Base-by-base conservation (phyloP, 2,329 filamentous ascomycete species). In the Samsoniella hepiali region DNA sequence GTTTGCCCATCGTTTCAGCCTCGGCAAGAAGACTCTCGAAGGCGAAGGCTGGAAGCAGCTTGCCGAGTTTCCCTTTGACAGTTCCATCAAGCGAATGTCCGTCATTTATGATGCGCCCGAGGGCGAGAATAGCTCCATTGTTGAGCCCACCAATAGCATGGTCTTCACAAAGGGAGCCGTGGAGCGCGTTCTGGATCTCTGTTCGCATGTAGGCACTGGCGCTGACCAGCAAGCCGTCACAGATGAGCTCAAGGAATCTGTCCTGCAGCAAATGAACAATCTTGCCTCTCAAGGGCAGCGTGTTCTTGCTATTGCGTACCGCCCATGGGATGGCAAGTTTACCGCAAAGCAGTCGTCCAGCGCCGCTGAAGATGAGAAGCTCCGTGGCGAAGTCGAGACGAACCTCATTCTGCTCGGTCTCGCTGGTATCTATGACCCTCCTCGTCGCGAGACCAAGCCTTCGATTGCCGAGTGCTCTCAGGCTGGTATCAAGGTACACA, bases 351-450 rank as follows among this genome's bases (percentile, higher is more conserved):
- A 74, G 29, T 68, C 72, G 7, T 69, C 71, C 10, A 69, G 71
- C n/a, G 68, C 70, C 5, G 71, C 68, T 6, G 75, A 79, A 56
- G 79, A 83, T 7, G 77, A 81, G 58, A 71, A 74, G 47, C 72
- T 82, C 3, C 89, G 92, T 6, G 76, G 79, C 6, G 76, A 81
- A 5, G 82, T 94, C 15, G 92, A 96, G 72, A 78, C 79, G 42
- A 80, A 85, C 36, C 84, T 97, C 38, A 83, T 82, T 3, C 90
- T 96, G 65, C 84, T 91, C 15, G 93, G 93, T n/a, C 82, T 97
- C 10, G 88, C 90, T 56, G 92, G 91, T 63, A 89, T 96, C 66
- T 94, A 95, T 72, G 92, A 96, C 68, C 92, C 92, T 3, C 92
- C 91, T 62, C 90, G 92, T 1, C 85, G 87, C 2, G 92, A 96